Conservation (phyloP, 257 asterid species). For the Solanum piurae region DNA sequence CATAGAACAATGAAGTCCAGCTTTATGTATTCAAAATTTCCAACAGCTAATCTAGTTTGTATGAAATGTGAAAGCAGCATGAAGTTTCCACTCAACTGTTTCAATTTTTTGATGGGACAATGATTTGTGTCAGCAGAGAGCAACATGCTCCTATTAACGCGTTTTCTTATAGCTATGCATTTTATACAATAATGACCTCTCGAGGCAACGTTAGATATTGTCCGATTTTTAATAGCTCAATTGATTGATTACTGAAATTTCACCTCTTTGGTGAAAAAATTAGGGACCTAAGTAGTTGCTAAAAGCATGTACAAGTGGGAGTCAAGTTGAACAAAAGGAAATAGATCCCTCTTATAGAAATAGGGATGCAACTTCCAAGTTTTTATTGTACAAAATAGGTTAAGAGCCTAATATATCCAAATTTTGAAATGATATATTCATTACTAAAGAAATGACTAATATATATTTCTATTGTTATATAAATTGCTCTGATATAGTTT, state of each 20-base stretch:
- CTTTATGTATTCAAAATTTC: neutral
- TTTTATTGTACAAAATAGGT: neutral
- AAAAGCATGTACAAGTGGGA: neutral
- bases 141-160: neutral
- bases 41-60: neutral
- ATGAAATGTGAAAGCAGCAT: neutral
- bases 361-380: neutral
- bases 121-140: neutral
- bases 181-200: neutral
- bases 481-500: too few relatives aligned
- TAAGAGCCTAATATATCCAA: too few relatives aligned
- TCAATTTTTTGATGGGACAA: neutral
- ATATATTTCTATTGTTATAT: too few relatives aligned
- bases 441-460: too few relatives aligned
- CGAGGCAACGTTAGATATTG: neutral
- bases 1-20: slow-evolving; percentile 7
- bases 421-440: too few relatives aligned
- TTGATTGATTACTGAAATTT: too few relatives aligned
- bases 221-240: neutral
- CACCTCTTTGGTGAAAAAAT: neutral
- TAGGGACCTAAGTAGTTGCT: neutral
- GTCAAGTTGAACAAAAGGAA: neutral
- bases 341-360: neutral
- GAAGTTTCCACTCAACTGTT: neutral
- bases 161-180: neutral